Conservation (phyloP, 2,329 filamentous ascomycete species). For the Trichophaea hybrida region DNA sequence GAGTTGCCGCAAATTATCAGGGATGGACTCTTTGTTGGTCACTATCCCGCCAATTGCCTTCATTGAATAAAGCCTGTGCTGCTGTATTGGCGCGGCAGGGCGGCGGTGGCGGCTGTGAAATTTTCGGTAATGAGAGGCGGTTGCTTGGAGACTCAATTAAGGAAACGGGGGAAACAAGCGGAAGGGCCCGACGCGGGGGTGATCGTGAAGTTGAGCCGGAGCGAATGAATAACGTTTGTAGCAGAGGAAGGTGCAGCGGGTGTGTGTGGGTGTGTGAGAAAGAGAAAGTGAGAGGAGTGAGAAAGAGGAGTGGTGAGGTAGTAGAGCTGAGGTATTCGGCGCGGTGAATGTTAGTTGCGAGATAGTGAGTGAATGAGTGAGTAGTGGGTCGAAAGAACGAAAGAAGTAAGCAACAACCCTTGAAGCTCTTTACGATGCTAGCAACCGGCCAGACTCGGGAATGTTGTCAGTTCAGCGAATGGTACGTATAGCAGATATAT, state of each 20-base stretch:
- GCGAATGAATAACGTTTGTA: neutral
- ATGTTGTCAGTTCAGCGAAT: neutral
- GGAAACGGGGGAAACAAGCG: neutral
- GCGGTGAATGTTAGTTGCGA: no score
- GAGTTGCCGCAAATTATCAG: constrained; percentile 31
- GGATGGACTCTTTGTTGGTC: constrained; percentile 31
- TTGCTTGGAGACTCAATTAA: neutral
- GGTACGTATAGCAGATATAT: neutral
- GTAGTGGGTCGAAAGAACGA: neutral
- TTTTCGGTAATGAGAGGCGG: neutral
- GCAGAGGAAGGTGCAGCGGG: neutral
- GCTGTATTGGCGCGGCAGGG: neutral
- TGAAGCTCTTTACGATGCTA: neutral
- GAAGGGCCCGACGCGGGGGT: neutral
- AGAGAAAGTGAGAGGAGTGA: neutral
- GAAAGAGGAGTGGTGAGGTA: neutral
- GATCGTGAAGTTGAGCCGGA: neutral
- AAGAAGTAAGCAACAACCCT: neutral
- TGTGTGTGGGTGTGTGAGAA: neutral
- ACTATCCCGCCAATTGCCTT: constrained; percentile 31
- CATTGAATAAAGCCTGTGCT: constrained; percentile 27
- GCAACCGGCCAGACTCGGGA: neutral
- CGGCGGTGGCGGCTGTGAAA: neutral
- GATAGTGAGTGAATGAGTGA: neutral
- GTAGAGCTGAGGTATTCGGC: neutral